These are phyloP conservation scores for Candida vartiovaarae DNA, from an alignment of 805 yeast species.

Conservation along the genomic window DNA sequence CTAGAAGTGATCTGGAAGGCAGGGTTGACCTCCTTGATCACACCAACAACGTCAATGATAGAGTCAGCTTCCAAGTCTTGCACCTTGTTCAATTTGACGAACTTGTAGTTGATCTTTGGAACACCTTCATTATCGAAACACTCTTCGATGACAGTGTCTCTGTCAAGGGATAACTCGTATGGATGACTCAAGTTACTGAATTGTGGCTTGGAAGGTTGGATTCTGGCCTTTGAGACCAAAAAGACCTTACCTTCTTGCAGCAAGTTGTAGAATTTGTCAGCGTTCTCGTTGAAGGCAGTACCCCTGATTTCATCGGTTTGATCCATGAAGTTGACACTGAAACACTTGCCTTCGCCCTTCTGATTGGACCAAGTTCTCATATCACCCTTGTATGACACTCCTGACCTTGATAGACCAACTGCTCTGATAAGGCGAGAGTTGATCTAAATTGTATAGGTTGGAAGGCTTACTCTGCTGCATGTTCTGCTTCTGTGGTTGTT, in stretches of 20 bases:
- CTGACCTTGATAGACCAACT: slow-evolving; percentile 92
- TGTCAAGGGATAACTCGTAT: slow-evolving; percentile 77
- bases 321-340: slow-evolving; percentile 82
- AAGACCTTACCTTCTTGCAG: slow-evolving; percentile 88
- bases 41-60: slow-evolving; percentile 81
- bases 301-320: slow-evolving; percentile 96
- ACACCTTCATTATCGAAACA: slow-evolving; percentile 57
- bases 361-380: slow-evolving; percentile 82
- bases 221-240: slow-evolving; percentile 72
- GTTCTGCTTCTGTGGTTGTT: slow-evolving; percentile 9
- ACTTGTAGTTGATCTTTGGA: slow-evolving; percentile 74
- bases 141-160: slow-evolving; percentile 69
- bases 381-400: slow-evolving; percentile 80
- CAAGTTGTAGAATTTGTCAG: slow-evolving; percentile 67
- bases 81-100: slow-evolving; percentile 60
- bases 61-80: slow-evolving; percentile 64
- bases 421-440: slow-evolving; percentile 84
- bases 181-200: slow-evolving; percentile 81
- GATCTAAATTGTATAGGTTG: slow-evolving; percentile 68
- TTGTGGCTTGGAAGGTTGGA: slow-evolving; percentile 78
- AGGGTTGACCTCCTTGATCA: slow-evolving; percentile 70
- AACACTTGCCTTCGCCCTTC: slow-evolving; percentile 84
- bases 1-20: slow-evolving; percentile 75
- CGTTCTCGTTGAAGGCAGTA: slow-evolving; percentile 85
- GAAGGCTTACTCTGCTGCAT: slow-evolving; percentile 25